Conservation (phyloP, 83 land plant genomes). For the Picea mariana region DNA sequence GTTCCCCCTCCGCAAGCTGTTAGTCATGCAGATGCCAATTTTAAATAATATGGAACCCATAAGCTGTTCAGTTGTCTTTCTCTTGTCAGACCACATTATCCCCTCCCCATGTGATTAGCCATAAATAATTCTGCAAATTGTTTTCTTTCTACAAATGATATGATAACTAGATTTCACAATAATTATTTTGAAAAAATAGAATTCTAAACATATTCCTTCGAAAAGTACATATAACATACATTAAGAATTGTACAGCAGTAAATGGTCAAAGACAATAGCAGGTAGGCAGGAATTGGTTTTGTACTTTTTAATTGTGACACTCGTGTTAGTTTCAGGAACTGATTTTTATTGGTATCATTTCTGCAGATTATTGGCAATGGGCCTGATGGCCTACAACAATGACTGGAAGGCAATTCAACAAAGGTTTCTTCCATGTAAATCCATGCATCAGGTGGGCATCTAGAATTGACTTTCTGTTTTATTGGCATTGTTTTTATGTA, state of each 20-base stretch:
- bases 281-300: not conserved
- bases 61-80: no score
- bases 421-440: slow-evolving; percentile 94
- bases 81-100: no score
- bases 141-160: not conserved
- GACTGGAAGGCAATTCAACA: slow-evolving; percentile 93
- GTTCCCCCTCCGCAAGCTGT: not conserved
- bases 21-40: not conserved
- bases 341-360: not conserved
- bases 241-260: not conserved
- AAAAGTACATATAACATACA: not conserved
- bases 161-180: not conserved
- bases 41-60: not conserved
- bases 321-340: not conserved
- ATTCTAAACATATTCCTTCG: not conserved
- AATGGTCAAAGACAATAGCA: not conserved
- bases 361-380: slow-evolving; percentile 90
- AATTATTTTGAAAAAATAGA: not conserved
- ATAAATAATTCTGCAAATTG: no score
- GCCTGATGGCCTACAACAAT: slow-evolving; percentile 85
- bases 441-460: slow-evolving; percentile 77
- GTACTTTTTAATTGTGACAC: not conserved
- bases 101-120: no score
- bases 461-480: not conserved
- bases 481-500: not conserved